Conservation (phyloP, 2,329 filamentous ascomycete species). For the Ophiostoma quercus region DNA sequence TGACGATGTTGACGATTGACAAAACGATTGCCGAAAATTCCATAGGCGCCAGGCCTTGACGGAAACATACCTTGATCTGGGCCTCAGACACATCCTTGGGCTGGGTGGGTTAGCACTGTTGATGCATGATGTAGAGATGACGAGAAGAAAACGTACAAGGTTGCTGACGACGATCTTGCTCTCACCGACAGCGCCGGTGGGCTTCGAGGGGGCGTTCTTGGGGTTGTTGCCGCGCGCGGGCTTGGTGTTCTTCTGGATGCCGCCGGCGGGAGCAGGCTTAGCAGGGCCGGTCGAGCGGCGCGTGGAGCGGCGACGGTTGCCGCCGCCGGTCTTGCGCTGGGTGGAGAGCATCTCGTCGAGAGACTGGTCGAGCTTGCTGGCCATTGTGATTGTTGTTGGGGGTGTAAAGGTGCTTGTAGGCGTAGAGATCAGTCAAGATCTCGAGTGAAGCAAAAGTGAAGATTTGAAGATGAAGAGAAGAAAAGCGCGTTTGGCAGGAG, state of each 20-base stretch:
- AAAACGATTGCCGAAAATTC: constrained; percentile 58
- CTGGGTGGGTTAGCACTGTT: constrained; percentile 53
- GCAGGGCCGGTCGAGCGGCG: constrained; percentile 51
- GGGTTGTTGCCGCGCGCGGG: constrained; percentile 53
- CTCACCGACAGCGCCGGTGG: constrained; percentile 58
- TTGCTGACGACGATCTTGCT: constrained; percentile 99
- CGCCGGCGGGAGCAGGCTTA: constrained; percentile 69
- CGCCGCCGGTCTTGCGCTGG: constrained; percentile 53
- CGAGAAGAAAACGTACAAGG: constrained; percentile 87
- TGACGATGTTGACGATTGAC: constrained; percentile 25
- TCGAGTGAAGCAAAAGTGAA: constrained; percentile 6
- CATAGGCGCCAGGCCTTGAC: constrained; percentile 65
- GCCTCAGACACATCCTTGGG: constrained; percentile 92
- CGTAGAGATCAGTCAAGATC: constrained; percentile 6
- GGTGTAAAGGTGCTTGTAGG: neutral
- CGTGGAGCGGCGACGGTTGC: constrained; percentile 44
- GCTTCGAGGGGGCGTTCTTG: constrained; percentile 61
- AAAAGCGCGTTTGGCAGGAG: constrained; percentile 7
- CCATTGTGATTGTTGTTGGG: constrained; percentile 55
- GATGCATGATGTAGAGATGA: too few species aligned
- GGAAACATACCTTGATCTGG: constrained; percentile 99
- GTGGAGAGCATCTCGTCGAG: constrained; percentile 94
- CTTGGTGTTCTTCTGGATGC: constrained; percentile 73
- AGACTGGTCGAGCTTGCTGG: constrained; percentile 92
- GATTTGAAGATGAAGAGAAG: neutral